Percentiles rank a stretch among this genome's conserved stretches.
Conservation (phyloP, 169 alveolate species). For the Toxoplasma gondii region DNA sequence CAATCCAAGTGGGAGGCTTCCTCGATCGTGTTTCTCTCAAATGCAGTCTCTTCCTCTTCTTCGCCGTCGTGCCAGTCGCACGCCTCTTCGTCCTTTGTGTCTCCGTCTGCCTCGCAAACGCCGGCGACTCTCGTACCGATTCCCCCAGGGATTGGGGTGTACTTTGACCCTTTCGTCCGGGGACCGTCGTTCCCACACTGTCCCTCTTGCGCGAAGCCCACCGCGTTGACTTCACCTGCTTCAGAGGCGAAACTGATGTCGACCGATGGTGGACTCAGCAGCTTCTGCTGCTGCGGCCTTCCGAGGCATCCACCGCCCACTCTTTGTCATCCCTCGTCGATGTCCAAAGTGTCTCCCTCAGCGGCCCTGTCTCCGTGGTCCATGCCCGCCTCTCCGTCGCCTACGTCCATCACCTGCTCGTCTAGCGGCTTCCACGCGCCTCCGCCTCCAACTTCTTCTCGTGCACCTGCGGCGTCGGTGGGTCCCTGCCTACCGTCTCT, state of each 20-base stretch:
- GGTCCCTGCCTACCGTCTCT: background rate
- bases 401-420: background rate
- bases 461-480: background rate
- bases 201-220: background rate
- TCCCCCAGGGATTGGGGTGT: background rate
- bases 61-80: background rate
- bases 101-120: background rate
- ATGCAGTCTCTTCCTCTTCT: background rate
- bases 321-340: background rate
- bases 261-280: background rate
- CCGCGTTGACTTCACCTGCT: background rate
- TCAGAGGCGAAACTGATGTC: background rate
- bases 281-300: background rate
- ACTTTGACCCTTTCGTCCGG: constrained; percentile 16
- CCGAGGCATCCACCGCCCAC: background rate
- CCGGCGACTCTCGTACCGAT: background rate
- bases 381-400: background rate
- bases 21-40: too few relatives aligned
- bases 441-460: background rate
- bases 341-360: background rate
- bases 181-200: background rate
- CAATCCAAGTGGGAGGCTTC: too few relatives aligned
- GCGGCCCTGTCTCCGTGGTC: background rate
- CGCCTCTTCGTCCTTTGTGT: background rate
- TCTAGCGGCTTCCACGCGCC: background rate